Evolutionary conservation across 768 basidiomycete genomes (phyloP).

Genomic region (Scleroderma bovista): DNA sequence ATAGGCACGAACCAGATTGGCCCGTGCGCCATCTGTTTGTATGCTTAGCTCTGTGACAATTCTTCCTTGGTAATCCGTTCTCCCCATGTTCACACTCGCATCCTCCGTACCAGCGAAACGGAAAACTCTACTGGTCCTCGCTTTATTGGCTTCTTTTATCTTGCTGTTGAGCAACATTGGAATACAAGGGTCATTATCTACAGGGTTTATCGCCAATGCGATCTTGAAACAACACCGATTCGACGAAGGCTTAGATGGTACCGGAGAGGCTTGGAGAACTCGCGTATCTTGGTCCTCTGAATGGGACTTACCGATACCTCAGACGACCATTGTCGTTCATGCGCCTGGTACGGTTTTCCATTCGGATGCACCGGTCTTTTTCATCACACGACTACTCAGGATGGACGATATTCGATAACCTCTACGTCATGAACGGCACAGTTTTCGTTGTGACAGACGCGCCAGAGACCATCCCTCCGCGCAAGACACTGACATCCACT

Average conservation of each 20-base stretch:
- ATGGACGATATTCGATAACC: constrained; percentile 84
- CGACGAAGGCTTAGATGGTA: constrained; percentile 7
- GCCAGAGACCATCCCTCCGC: constrained; percentile 59
- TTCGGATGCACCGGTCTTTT: no score
- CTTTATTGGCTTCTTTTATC: neutral
- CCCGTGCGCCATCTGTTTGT: neutral
- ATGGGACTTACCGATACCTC: constrained; percentile 33
- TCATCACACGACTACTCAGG: constrained; percentile 37
- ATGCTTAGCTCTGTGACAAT: neutral
- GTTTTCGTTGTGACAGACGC: constrained; percentile 77
- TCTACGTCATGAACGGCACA: constrained; percentile 79
- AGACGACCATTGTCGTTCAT: constrained; percentile 69
- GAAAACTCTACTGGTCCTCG: neutral
- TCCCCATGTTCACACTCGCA: neutral
- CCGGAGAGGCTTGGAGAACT: constrained; percentile 25
- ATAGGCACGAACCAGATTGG: no score
- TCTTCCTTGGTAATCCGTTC: neutral
- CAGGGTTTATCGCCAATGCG: constrained; percentile 2
- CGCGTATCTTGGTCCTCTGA: constrained; percentile 34
- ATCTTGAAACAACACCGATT: neutral
- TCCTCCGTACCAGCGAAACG: neutral
- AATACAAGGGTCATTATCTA: constrained; percentile 1
- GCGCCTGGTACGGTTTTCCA: constrained; percentile 50
- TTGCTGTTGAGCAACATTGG: neutral
- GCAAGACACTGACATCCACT: constrained; percentile 66